Percentiles rank a stretch among this genome's conserved stretches.
phyloP scores from a whole-genome alignment of 495 filamentous ascomycete genomes.

The Bathelium albidoporum region DNA sequence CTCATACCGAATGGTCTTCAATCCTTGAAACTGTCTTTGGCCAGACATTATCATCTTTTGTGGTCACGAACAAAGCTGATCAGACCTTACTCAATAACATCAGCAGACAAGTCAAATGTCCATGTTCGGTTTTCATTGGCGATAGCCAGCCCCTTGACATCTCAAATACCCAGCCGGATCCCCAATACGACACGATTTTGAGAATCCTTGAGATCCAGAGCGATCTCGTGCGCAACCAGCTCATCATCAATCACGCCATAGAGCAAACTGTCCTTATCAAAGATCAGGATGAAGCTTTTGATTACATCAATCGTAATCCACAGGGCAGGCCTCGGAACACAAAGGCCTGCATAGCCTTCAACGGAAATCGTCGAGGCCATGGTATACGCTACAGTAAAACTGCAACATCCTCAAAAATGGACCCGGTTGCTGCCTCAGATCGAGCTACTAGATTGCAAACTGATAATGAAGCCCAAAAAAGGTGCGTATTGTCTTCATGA shows the following conservation, averaged over 20 bases:
- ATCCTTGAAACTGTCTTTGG: slow-evolving; percentile 69
- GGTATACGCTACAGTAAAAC: slow-evolving; percentile 40
- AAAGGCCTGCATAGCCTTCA: slow-evolving; percentile 54
- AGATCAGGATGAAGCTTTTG: slow-evolving; percentile 50
- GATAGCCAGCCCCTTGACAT: slow-evolving; percentile 49
- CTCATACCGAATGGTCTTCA: slow-evolving; percentile 55
- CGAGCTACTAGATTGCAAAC: slow-evolving; percentile 66
- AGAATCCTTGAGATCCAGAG: slow-evolving; percentile 73
- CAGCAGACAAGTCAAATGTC: slow-evolving; percentile 52
- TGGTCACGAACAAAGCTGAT: slow-evolving; percentile 68
- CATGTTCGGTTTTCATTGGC: slow-evolving; percentile 55
- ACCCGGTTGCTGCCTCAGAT: slow-evolving; percentile 41
- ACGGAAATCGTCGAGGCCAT: slow-evolving; percentile 45
- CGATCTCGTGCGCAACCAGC: slow-evolving; percentile 60
- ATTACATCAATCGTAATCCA: slow-evolving; percentile 51
- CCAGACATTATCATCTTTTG: slow-evolving; percentile 54
- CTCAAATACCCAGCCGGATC: slow-evolving; percentile 60
- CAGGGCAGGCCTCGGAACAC: slow-evolving; percentile 52
- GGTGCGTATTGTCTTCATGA: background rate
- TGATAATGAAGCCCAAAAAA: slow-evolving; percentile 57
- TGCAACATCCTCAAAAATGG: slow-evolving; percentile 38
- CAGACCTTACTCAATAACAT: slow-evolving; percentile 48
- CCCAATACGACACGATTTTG: slow-evolving; percentile 61
- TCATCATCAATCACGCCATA: slow-evolving; percentile 73
- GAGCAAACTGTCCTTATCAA: slow-evolving; percentile 78